A percentile compares a stretch with the other conserved stretches of the same genome.
Conservation (phyloP, 2,329 filamentous ascomycete genomes). For the Tolypocladium sp. region DNA sequence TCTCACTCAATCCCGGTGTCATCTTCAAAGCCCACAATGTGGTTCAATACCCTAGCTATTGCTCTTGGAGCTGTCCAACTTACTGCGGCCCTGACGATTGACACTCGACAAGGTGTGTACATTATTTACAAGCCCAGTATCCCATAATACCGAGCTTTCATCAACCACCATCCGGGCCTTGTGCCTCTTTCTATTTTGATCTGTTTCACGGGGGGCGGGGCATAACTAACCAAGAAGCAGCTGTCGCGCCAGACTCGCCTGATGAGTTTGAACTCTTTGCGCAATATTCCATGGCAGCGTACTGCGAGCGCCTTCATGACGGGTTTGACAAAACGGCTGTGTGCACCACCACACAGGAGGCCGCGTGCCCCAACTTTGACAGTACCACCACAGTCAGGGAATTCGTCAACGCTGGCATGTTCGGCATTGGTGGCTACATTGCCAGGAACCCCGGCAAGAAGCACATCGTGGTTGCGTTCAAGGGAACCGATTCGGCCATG, state of each 20-base stretch:
- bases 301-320: neutral
- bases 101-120: no score
- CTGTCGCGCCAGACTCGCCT: neutral
- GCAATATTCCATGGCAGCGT: neutral
- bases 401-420: constrained; percentile 22
- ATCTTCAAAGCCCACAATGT: no score
- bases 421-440: constrained; percentile 41
- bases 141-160: no score
- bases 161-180: no score
- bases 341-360: neutral
- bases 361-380: constrained; percentile 42
- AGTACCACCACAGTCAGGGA: constrained; percentile 4
- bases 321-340: no score
- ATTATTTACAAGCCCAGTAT: no score
- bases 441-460: constrained; percentile 35
- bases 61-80: no score
- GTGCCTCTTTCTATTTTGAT: no score
- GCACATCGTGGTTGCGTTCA: constrained; percentile 50
- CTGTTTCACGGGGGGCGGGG: no score
- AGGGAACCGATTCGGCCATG: constrained; percentile 45
- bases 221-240: neutral
- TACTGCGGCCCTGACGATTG: no score
- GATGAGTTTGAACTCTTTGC: neutral
- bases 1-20: no score
- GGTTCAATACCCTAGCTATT: no score